Evolutionary conservation across 768 basidiomycete genomes (phyloP), one percentile per base, ranked within the genome.

Genomic region (Kwoniella heveanensis): DNA sequence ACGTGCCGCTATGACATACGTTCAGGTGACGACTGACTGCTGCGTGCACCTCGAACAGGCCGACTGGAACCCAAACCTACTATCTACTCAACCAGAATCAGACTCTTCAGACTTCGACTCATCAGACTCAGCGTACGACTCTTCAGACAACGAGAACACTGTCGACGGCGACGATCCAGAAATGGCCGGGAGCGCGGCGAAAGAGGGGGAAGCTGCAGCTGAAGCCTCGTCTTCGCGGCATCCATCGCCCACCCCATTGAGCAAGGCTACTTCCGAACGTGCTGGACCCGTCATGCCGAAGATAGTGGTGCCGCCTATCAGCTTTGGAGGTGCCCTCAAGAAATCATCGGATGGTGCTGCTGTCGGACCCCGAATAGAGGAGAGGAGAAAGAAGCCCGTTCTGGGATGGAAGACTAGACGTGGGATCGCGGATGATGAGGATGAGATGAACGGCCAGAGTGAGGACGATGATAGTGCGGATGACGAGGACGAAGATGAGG

Each of bases 331-430:
- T 62, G 89, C 88, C 0, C 78, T 92, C 49, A 85, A 84, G 67
- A 83, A 86, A 32, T 87, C 88, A 67, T 68, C 85, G 0, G 87
- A 91, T 74, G 90, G 90, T 2, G 84, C 83, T 10, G 77, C 83
- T 6, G 79, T 82, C 1, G 78, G 83, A 5, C 88, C 88, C 12
- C 62, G 83, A 19, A 62, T 85, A 27, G 68, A 86, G 39, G 82
- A 83, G 57, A 79, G 77, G 57, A 85, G 81, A 76, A 78, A 77
- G 15, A 61, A 63, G 50, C 57, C 30, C 17, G 51, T 65, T 21
- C 46, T 55, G 6, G 63, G 53, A 48, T 61, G 50, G 47, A 26
- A 39, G 57, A 55, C 47, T 24, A 32, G 54, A 15, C 22, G 53
- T 59, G 60, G 56, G 60, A 56, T 44, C n/a, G 68, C 51, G 29